Conservation (phyloP, 2,329 filamentous ascomycete species). For the Calonectria honghensis region DNA sequence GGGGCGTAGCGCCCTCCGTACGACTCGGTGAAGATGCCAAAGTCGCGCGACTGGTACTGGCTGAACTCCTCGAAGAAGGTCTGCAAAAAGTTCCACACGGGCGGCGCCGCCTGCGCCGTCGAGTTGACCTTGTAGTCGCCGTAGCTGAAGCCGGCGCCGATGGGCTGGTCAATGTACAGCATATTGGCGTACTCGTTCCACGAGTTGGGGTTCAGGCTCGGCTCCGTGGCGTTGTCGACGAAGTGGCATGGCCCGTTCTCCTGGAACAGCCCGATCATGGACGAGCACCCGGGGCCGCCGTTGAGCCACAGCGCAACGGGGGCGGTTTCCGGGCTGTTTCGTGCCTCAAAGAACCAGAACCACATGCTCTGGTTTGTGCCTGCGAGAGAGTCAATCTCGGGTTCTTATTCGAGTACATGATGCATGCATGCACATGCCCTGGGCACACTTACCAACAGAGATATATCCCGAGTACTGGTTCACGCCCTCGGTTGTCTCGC, state of each 20-base stretch:
- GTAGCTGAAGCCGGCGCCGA: constrained; percentile 56
- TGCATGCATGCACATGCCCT: too few relatives aligned
- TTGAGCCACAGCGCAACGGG: constrained; percentile 75
- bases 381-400: constrained; percentile 11
- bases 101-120: constrained; percentile 56
- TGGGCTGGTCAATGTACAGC: constrained; percentile 81
- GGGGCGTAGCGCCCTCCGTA: constrained; percentile 78
- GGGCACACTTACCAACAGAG: constrained; percentile 66
- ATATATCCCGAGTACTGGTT: constrained; percentile 81
- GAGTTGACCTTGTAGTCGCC: constrained; percentile 56
- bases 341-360: constrained; percentile 72
- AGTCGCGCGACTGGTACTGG: constrained; percentile 75
- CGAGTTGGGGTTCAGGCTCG: constrained; percentile 73
- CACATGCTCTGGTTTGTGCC: constrained; percentile 55
- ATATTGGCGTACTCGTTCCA: constrained; percentile 80
- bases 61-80: constrained; percentile 79
- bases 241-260: constrained; percentile 90
- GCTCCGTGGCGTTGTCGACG: constrained; percentile 53
- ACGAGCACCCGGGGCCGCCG: constrained; percentile 59
- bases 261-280: constrained; percentile 69
- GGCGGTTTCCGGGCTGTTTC: constrained; percentile 61
- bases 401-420: constrained; percentile 51
- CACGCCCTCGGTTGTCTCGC: constrained; percentile 74
- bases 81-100: constrained; percentile 74
- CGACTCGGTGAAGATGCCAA: constrained; percentile 72